Evolutionary conservation across 495 filamentous ascomycete genomes (phyloP).

Genomic region (Sporormia fimetaria): DNA sequence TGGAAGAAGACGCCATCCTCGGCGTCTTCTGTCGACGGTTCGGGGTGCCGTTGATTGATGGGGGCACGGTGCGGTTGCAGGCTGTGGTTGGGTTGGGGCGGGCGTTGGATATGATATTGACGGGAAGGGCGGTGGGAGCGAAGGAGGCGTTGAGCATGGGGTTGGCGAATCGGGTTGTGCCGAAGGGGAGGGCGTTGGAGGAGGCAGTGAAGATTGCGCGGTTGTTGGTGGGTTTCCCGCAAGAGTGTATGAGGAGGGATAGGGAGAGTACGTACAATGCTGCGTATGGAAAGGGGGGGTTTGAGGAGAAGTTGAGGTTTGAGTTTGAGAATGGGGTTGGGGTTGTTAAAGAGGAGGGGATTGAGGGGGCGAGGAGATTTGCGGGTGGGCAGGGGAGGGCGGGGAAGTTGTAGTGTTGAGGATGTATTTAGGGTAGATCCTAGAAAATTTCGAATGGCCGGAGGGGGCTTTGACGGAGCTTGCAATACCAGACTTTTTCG

Average conservation of each 20-base stretch:
- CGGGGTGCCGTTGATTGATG: conserved; percentile 42
- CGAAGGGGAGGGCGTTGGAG: conserved; percentile 37
- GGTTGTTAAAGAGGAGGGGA: conserved; percentile 34
- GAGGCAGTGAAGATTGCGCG: conserved; percentile 36
- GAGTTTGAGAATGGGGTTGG: conserved; percentile 36
- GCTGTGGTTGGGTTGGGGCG: conserved; percentile 40
- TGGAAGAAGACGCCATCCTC: conserved; percentile 39
- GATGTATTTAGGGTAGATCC: no score
- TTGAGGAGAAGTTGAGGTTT: conserved; percentile 36
- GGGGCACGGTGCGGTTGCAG: conserved; percentile 40
- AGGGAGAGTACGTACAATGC: conserved; percentile 32
- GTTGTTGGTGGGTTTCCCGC: conserved; percentile 37
- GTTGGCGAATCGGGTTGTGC: conserved; percentile 39
- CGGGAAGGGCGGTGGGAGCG: conserved; percentile 37
- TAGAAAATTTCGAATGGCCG: no score
- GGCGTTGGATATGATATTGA: conserved; percentile 43
- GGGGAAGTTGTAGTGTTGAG: conserved; percentile 36
- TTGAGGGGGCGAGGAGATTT: conserved; percentile 37
- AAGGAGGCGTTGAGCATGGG: conserved; percentile 40
- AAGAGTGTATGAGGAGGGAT: conserved; percentile 36
- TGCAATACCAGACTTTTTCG: no score
- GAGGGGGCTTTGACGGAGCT: no score
- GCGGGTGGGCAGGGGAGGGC: conserved; percentile 35
- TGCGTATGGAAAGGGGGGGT: conserved; percentile 35
- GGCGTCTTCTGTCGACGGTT: conserved; percentile 42